phyloP scores from a whole-genome alignment of 305 asterid genomes.

The Salvia sclarea region DNA sequence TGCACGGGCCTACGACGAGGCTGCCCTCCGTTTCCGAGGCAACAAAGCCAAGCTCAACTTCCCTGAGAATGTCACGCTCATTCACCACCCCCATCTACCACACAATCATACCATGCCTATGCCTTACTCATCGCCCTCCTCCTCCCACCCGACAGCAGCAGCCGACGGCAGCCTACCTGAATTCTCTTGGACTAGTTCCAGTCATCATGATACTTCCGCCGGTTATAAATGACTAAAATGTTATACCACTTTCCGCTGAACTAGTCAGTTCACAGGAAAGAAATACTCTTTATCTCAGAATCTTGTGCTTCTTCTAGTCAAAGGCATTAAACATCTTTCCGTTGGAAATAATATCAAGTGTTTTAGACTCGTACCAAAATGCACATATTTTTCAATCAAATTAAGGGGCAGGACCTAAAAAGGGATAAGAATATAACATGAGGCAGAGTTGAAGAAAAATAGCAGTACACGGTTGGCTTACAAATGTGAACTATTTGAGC shows the following conservation, averaged over 20 bases:
- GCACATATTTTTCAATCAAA: background rate
- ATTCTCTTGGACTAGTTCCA: conserved; percentile 20
- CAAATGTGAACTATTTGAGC: background rate
- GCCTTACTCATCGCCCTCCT: background rate
- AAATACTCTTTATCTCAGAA: background rate
- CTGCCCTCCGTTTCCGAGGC: conserved; percentile 63
- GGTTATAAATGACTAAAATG: conserved; percentile 2
- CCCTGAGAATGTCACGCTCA: conserved; percentile 58
- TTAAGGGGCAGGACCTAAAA: background rate
- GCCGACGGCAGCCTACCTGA: too few relatives aligned
- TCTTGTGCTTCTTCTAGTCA: background rate
- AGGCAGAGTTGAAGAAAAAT: background rate
- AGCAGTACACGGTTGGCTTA: background rate
- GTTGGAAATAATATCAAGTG: too few relatives aligned
- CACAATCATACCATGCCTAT: too few relatives aligned
- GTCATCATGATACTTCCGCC: conserved; percentile 18
- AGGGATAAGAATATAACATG: background rate
- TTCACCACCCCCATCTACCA: conserved; percentile 18
- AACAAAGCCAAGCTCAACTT: conserved; percentile 70
- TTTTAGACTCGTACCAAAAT: background rate
- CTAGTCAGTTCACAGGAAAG: background rate
- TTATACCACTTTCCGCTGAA: background rate
- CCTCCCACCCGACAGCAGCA: background rate
- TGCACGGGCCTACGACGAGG: conserved; percentile 70
- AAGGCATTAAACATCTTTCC: background rate